These are phyloP conservation scores for Calycina marina DNA, from an alignment of 2,329 filamentous ascomycete genomes.

Conservation along the genomic window DNA sequence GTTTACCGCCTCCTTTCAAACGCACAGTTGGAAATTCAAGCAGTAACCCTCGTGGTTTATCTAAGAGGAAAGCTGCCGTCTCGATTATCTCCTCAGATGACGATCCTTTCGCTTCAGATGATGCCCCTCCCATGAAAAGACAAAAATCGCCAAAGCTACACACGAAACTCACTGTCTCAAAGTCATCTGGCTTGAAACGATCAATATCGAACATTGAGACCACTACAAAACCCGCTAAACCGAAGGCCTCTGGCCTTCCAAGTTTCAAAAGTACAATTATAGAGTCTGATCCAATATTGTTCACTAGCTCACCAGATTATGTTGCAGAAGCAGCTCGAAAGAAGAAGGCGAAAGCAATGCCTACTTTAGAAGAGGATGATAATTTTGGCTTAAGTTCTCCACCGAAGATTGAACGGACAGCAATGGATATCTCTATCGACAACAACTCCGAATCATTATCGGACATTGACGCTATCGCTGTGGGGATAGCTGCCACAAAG, in stretches of 20 bases:
- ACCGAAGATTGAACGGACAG: neutral
- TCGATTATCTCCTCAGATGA: neutral
- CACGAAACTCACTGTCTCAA: slow-evolving; percentile 1
- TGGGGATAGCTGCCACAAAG: neutral
- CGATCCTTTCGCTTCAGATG: neutral
- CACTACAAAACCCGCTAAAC: slow-evolving; percentile 18
- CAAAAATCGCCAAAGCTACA: neutral
- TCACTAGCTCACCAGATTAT: slow-evolving; percentile 20
- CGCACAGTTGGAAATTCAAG: too few species aligned
- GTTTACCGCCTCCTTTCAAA: too few species aligned
- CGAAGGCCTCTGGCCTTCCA: slow-evolving; percentile 16
- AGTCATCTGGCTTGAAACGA: slow-evolving; percentile 8
- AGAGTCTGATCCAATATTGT: slow-evolving; percentile 14
- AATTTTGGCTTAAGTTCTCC: slow-evolving; percentile 3
- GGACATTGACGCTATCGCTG: neutral
- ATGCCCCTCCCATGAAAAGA: neutral
- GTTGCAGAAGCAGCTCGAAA: slow-evolving; percentile 8
- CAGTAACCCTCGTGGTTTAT: too few species aligned
- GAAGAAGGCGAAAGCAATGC: slow-evolving; percentile 6
- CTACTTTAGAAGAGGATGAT: slow-evolving; percentile 4
- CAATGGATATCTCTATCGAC: neutral
- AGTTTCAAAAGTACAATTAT: slow-evolving; percentile 20
- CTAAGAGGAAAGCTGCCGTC: neutral
- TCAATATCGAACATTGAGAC: slow-evolving; percentile 24
- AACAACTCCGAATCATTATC: neutral